phyloP scores from a whole-genome alignment of 1,284 basidiomycete genomes.

The Apiotrichum porosum region DNA sequence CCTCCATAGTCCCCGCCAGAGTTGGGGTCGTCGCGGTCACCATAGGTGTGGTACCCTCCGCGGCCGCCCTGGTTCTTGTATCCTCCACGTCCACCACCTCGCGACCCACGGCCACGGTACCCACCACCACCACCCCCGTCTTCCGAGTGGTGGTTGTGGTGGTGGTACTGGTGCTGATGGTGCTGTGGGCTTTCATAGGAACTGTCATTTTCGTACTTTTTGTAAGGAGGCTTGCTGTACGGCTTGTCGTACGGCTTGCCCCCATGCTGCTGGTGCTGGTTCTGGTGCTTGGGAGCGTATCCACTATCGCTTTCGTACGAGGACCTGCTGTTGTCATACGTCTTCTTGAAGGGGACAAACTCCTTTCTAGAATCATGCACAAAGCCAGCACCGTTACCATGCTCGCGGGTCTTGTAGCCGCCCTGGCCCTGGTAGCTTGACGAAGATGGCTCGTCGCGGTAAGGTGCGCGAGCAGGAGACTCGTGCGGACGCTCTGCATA shows the following conservation, averaged over 20 bases:
- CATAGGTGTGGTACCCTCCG: background rate
- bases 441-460: too few relatives aligned
- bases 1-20: background rate
- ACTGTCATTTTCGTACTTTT: constrained; percentile 1
- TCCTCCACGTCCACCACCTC: background rate
- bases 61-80: background rate
- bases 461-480: too few relatives aligned
- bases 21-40: background rate
- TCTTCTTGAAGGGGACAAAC: background rate
- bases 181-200: too few relatives aligned
- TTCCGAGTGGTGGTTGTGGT: background rate
- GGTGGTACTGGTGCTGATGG: too few relatives aligned
- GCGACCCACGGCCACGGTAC: background rate
- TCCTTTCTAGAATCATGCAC: background rate
- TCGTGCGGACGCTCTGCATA: too few relatives aligned
- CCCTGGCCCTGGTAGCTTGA: too few relatives aligned
- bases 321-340: too few relatives aligned
- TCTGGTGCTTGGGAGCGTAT: background rate
- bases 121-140: background rate
- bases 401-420: too few relatives aligned
- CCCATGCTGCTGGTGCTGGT: background rate
- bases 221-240: background rate
- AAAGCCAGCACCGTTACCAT: background rate
- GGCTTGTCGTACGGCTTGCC: constrained; percentile 2
- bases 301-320: too few relatives aligned